Conservation (phyloP, 2,329 filamentous ascomycete genomes). For the Epichloe sylvatica region DNA sequence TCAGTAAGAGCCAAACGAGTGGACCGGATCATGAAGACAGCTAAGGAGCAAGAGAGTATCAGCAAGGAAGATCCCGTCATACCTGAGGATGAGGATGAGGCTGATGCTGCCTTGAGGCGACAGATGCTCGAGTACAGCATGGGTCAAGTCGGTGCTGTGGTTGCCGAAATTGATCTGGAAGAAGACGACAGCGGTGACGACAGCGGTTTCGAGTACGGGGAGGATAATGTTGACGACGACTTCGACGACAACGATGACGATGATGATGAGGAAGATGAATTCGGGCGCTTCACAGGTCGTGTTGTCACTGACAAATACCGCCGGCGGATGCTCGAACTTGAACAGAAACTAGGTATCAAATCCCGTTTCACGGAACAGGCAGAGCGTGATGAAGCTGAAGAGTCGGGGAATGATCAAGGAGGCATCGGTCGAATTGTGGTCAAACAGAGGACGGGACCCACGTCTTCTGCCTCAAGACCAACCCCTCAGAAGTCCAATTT, state of each 20-base stretch:
- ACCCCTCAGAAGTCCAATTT: constrained; percentile 20
- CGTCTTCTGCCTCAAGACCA: constrained; percentile 10
- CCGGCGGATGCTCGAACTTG: constrained; percentile 71
- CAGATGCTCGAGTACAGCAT: constrained; percentile 88
- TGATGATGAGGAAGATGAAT: constrained; percentile 59
- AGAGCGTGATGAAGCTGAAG: constrained; percentile 24
- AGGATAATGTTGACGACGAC: constrained; percentile 36
- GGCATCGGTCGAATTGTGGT: constrained; percentile 45
- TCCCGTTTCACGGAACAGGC: constrained; percentile 40
- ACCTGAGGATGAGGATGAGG: constrained; percentile 60
- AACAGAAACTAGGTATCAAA: constrained; percentile 56
- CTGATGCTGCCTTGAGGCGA: constrained; percentile 65
- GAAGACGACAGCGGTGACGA: constrained; percentile 43
- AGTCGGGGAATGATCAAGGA: constrained; percentile 26
- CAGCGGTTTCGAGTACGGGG: constrained; percentile 40
- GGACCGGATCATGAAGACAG: constrained; percentile 42
- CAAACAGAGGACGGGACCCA: constrained; percentile 13
- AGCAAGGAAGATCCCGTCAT: constrained; percentile 36
- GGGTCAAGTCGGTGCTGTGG: constrained; percentile 78
- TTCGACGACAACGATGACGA: constrained; percentile 37
- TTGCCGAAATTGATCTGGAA: constrained; percentile 80
- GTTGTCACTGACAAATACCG: constrained; percentile 63
- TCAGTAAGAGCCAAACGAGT: constrained; percentile 33
- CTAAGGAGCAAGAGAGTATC: constrained; percentile 39
- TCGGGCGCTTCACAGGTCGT: constrained; percentile 55